Evolutionary conservation across 2,329 filamentous ascomycete species (phyloP).

Genomic region (Epichloe baconii): DNA sequence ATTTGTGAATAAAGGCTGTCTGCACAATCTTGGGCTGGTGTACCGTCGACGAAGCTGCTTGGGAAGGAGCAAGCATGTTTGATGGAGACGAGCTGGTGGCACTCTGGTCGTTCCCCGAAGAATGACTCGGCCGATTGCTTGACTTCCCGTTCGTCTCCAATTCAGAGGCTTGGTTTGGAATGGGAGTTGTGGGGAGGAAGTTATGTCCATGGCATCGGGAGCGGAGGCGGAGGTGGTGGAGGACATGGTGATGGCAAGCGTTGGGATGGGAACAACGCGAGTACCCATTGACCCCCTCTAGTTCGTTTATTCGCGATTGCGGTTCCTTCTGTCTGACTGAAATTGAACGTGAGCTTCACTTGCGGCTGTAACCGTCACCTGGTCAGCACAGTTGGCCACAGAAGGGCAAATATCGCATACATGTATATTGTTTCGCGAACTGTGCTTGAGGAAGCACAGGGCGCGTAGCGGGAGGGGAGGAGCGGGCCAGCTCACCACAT

Average conservation of each 20-base stretch:
- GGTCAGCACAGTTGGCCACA: background rate
- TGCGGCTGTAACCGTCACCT: background rate
- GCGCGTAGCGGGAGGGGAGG: background rate
- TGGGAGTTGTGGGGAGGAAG: conserved; percentile 35
- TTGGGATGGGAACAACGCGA: conserved; percentile 44
- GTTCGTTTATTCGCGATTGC: background rate
- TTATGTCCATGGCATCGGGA: conserved; percentile 51
- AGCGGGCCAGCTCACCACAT: conserved; percentile 6
- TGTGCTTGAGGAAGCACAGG: background rate
- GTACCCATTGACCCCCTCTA: conserved; percentile 18
- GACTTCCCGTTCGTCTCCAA: conserved; percentile 25
- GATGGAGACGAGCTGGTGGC: conserved; percentile 15
- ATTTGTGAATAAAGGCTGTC: conserved; percentile 96
- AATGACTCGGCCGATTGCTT: conserved; percentile 22
- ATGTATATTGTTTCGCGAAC: background rate
- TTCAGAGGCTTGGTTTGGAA: conserved; percentile 31
- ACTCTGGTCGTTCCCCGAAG: conserved; percentile 26
- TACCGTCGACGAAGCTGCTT: conserved; percentile 51
- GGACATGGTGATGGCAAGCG: conserved; percentile 45
- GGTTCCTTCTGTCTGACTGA: background rate
- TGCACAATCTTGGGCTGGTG: conserved; percentile 97
- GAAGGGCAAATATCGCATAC: background rate
- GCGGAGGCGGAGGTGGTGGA: conserved; percentile 42
- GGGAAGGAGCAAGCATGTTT: conserved; percentile 37
- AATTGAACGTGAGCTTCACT: background rate